Evolutionary conservation across 2,329 filamentous ascomycete species (phyloP), one percentile per base, ranked within the genome.

Genomic region (Fusarium luffae): DNA sequence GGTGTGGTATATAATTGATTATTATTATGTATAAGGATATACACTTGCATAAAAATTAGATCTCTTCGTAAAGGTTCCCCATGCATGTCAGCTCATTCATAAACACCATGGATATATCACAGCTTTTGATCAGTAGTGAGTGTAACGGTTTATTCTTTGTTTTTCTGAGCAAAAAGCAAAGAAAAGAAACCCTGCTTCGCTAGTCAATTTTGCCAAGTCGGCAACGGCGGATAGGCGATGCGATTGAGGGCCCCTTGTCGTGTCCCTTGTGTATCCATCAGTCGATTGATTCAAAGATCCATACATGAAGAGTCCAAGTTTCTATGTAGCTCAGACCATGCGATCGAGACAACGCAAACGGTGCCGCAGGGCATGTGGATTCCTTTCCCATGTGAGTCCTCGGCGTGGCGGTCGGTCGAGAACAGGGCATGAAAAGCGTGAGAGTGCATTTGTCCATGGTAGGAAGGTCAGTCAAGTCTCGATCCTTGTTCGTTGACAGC

Each of bases 331-430:
- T 21, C 34, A 37, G 44, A 48, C 42, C 58, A 44, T 48, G 46
- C 49, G 49, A 32, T 43, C 41, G 41, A 43, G 34, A 54, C 42
- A n/a, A 44, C 10, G 18, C 21, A 41, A 37, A 48, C 59, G 37
- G 44, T 65, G n/a, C 62, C 41, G 37, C 34, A 51, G 34, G 34
- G 25, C 49, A 41, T 51, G 32, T 51, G 51, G 32, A 16, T 48
- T 42, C 5, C 21, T 21, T 50, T 67, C 32, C 55, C 67, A 70
- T 66, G 68, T 69, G 68, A 71, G 68, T 56, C 68, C 68, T 71
- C 68, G 68, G 72, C 72, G 63, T 74, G 72, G 72, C 72, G 72
- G 49, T 50, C 59, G 41, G 49, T 50, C 59, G 41, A 50, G 57
- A 49, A 48, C 56, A 57, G 40, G 32, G 59, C 49, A 46, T 48